Evolutionary conservation across 768 basidiomycete species (phyloP).

Genomic region (Daedaleopsis sinensis): DNA sequence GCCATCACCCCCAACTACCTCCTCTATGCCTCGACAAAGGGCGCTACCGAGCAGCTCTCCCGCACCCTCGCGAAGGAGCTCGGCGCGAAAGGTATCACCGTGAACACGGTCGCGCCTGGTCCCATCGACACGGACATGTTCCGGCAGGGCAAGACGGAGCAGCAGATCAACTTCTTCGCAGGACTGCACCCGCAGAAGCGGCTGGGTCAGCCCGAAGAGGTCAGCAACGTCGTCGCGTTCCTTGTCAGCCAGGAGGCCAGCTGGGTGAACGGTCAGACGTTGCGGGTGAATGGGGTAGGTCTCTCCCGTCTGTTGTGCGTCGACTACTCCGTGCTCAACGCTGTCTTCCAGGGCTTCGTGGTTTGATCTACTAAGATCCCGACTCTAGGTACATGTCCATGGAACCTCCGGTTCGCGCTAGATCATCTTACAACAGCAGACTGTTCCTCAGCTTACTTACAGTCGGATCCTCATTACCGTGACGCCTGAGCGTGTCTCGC

Average conservation of each 20-base stretch:
- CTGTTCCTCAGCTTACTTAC: no score
- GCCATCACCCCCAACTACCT: slow-evolving; percentile 50
- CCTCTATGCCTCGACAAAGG: slow-evolving; percentile 57
- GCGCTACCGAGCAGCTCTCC: slow-evolving; percentile 60
- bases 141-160: slow-evolving; percentile 53
- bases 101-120: slow-evolving; percentile 59
- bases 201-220: slow-evolving; percentile 53
- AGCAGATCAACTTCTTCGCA: slow-evolving; percentile 47
- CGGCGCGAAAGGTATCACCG: slow-evolving; percentile 54
- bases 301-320: no score
- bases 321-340: no score
- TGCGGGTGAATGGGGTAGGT: slow-evolving; percentile 56
- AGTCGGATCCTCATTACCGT: no score
- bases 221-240: slow-evolving; percentile 56
- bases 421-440: no score
- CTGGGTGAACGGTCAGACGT: slow-evolving; percentile 62
- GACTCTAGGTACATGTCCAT: no score
- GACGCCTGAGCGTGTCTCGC: no score
- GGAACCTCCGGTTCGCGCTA: no score
- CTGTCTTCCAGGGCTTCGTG: no score
- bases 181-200: slow-evolving; percentile 49
- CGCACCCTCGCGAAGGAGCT: slow-evolving; percentile 63
- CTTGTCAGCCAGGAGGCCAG: slow-evolving; percentile 52
- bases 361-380: no score
- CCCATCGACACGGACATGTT: slow-evolving; percentile 60